phyloP scores from a whole-genome alignment of 2,329 filamentous ascomycete species.

The Pleoardoris graminearum region DNA sequence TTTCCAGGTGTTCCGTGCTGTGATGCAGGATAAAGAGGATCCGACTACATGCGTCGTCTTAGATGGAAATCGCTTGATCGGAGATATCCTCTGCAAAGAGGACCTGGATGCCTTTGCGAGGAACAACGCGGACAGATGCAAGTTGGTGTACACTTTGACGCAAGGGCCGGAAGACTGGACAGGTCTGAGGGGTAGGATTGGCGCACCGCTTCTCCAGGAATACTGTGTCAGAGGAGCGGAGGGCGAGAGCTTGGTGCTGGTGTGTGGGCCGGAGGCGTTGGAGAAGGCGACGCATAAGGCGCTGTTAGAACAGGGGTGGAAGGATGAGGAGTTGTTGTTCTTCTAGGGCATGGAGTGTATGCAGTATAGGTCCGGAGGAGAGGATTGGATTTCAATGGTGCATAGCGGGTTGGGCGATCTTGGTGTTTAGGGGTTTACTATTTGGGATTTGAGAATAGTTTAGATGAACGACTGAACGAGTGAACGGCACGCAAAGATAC shows the following conservation, averaged over 20 bases:
- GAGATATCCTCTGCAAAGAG: slow-evolving; percentile 78
- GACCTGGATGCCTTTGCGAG: slow-evolving; percentile 69
- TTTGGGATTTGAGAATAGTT: neutral
- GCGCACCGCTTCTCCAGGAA: slow-evolving; percentile 62
- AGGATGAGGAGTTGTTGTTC: slow-evolving; percentile 72
- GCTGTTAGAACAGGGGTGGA: slow-evolving; percentile 68
- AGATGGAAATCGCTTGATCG: slow-evolving; percentile 74
- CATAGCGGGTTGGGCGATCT: neutral
- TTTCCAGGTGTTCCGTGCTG: slow-evolving; percentile 76
- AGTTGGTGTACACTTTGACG: slow-evolving; percentile 71
- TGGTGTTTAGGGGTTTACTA: neutral
- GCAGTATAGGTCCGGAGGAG: neutral
- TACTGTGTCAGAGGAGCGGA: slow-evolving; percentile 55
- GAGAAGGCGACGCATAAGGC: slow-evolving; percentile 67
- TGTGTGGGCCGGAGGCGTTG: slow-evolving; percentile 78
- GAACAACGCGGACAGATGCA: slow-evolving; percentile 60
- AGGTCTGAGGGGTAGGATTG: slow-evolving; percentile 70
- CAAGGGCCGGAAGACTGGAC: slow-evolving; percentile 66
- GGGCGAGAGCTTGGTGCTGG: slow-evolving; percentile 65
- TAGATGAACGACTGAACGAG: too few species aligned
- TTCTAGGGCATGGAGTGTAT: slow-evolving; percentile 56
- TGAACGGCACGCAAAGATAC: too few species aligned
- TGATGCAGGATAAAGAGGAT: slow-evolving; percentile 67
- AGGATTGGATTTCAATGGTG: too few species aligned
- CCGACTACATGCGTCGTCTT: slow-evolving; percentile 71